These are phyloP conservation scores for Xylariaceae sp. DNA, from an alignment of 2,329 filamentous ascomycete genomes.

Conservation along the genomic window DNA sequence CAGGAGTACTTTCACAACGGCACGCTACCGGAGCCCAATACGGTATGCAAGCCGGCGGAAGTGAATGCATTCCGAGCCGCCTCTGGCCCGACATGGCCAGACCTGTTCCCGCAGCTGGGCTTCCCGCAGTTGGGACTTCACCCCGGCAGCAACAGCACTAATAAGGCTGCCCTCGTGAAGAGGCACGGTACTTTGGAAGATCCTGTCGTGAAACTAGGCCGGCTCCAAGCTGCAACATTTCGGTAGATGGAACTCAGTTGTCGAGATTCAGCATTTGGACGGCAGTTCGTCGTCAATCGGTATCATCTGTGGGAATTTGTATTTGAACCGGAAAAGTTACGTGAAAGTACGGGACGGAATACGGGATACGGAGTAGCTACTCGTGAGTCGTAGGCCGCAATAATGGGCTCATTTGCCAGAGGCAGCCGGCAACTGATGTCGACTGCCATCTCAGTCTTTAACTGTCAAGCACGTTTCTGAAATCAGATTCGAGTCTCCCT, in stretches of 20 bases:
- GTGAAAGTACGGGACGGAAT: too few species aligned
- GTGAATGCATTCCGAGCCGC: conserved; percentile 8
- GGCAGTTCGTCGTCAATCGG: too few species aligned
- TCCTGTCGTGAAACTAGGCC: not conserved
- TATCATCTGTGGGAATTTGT: too few species aligned
- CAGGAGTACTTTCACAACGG: conserved; percentile 21
- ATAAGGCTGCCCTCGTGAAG: not conserved
- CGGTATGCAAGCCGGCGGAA: conserved; percentile 7
- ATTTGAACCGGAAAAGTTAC: too few species aligned
- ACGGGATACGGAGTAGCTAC: too few species aligned
- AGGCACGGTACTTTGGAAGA: not conserved
- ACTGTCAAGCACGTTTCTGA: too few species aligned
- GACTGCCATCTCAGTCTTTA: too few species aligned
- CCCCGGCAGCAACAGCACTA: conserved; percentile 2
- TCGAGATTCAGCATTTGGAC: not conserved
- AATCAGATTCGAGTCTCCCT: too few species aligned
- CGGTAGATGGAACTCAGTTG: not conserved
- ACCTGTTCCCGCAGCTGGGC: conserved; percentile 14
- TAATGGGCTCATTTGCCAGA: too few species aligned
- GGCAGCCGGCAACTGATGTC: too few species aligned
- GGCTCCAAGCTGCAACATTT: not conserved
- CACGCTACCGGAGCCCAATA: conserved; percentile 16
- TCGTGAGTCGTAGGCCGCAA: too few species aligned
- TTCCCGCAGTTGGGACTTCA: conserved; percentile 14
- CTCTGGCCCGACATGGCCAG: conserved; percentile 13